Evolutionary conservation across 202 grass and related monocot species (phyloP).

Genomic region (Brachypodium distachyon): DNA sequence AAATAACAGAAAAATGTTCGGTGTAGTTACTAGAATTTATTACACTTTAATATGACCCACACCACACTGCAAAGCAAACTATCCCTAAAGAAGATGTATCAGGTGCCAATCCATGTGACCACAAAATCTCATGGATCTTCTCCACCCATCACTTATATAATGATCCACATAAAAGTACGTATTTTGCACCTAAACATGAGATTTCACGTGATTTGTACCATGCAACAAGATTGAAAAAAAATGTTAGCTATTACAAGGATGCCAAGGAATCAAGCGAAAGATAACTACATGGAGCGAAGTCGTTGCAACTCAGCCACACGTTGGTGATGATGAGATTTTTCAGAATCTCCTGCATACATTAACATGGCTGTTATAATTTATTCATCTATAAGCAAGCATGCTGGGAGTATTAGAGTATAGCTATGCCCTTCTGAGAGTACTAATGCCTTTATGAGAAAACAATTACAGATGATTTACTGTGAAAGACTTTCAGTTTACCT

Average conservation of each 20-base stretch:
- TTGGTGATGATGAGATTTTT: conserved; percentile 90
- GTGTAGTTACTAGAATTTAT: not conserved
- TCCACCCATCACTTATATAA: not conserved
- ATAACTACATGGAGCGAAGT: conserved; percentile 95
- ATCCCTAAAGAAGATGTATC: not conserved
- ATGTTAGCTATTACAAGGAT: not conserved
- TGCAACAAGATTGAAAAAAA: conserved; percentile 4
- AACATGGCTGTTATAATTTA: not conserved
- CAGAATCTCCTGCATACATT: conserved; percentile 69
- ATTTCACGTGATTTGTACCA: not conserved
- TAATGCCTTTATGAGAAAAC: not conserved
- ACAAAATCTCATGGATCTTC: not conserved
- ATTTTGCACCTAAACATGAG: not conserved
- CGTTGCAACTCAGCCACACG: conserved; percentile 91
- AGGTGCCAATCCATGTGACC: not conserved
- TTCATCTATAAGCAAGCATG: conserved; percentile 4
- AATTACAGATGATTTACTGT: not conserved
- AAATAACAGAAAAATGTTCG: not conserved
- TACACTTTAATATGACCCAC: not conserved
- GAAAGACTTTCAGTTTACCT: conserved; percentile 44
- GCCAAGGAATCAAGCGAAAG: not conserved
- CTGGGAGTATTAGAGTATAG: not conserved
- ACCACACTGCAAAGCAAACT: not conserved
- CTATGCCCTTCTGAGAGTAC: not conserved
- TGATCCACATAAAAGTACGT: not conserved